Conservation (phyloP, 495 filamentous ascomycete genomes). For the Hamigera avellanea region DNA sequence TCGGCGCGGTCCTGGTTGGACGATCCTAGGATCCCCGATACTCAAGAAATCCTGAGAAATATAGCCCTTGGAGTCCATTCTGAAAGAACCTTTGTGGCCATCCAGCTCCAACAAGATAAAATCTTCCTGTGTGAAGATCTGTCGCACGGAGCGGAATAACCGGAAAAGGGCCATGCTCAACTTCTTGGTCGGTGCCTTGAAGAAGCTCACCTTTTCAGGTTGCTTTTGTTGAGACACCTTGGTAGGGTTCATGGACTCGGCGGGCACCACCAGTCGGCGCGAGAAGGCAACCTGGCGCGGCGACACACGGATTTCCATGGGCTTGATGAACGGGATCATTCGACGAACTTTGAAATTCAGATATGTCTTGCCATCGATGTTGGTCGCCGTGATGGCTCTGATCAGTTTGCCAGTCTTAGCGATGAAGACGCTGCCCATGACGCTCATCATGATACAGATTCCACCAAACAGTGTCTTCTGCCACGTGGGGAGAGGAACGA, state of each 20-base stretch:
- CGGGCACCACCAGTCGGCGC: constrained; percentile 19
- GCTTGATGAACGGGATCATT: constrained; percentile 29
- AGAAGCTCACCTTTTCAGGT: constrained; percentile 14
- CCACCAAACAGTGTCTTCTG: constrained; percentile 26
- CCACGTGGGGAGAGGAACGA: constrained; percentile 24
- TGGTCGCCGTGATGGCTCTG: constrained; percentile 24
- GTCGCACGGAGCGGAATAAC: constrained; percentile 26
- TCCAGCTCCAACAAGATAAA: constrained; percentile 34
- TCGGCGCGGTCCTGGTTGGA: constrained; percentile 3
- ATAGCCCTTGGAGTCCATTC: constrained; percentile 29
- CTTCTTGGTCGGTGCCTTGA: constrained; percentile 26
- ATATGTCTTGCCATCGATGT: constrained; percentile 15
- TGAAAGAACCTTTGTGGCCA: constrained; percentile 25
- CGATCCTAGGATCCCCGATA: constrained; percentile 19
- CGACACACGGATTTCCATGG: constrained; percentile 24
- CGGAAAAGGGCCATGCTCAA: constrained; percentile 22
- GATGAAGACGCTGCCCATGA: constrained; percentile 30
- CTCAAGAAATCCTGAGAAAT: constrained; percentile 26
- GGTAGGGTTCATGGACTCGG: constrained; percentile 13
- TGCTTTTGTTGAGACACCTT: constrained; percentile 1
- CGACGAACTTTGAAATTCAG: constrained; percentile 28
- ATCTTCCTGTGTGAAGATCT: constrained; percentile 33
- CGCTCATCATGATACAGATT: constrained; percentile 33
- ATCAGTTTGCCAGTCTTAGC: constrained; percentile 24
- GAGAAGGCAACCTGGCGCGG: constrained; percentile 28